Percentiles rank a stretch among this genome's conserved stretches.
phyloP scores from a whole-genome alignment of 495 filamentous ascomycete species.

The Penicillium malachiteum region DNA sequence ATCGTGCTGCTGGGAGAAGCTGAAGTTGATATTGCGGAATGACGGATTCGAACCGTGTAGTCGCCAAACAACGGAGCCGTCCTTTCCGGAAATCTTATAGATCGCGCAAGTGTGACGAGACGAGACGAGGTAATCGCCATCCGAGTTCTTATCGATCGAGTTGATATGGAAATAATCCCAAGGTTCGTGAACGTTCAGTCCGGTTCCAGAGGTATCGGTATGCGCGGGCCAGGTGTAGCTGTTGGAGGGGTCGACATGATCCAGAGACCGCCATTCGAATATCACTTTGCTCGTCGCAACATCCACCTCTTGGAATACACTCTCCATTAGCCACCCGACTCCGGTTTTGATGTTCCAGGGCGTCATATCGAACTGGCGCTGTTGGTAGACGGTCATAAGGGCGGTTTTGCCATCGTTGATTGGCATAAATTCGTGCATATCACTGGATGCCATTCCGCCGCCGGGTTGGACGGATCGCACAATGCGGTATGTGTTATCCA shows the following conservation, averaged over 20 bases:
- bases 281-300: constrained; percentile 48
- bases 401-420: constrained; percentile 51
- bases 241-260: constrained; percentile 49
- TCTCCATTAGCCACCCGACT: constrained; percentile 52
- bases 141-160: constrained; percentile 57
- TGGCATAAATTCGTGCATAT: constrained; percentile 52
- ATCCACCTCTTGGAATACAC: constrained; percentile 52
- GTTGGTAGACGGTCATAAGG: constrained; percentile 56
- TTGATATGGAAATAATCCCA: constrained; percentile 70
- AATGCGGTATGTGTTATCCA: constrained; percentile 51
- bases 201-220: constrained; percentile 49
- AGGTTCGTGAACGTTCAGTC: constrained; percentile 42
- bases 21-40: constrained; percentile 49
- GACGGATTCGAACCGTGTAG: constrained; percentile 52
- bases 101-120: constrained; percentile 57
- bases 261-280: constrained; percentile 54
- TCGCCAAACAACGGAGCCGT: constrained; percentile 58
- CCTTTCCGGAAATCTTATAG: constrained; percentile 58
- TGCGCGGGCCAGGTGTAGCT: constrained; percentile 44
- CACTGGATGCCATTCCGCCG: constrained; percentile 47
- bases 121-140: constrained; percentile 60
- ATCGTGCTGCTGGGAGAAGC: constrained; percentile 64
- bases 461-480: constrained; percentile 45
- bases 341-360: constrained; percentile 49
- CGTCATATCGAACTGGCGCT: constrained; percentile 53